These are phyloP conservation scores for Komagataella populi DNA, from an alignment of 805 yeast species.

Conservation along the genomic window DNA sequence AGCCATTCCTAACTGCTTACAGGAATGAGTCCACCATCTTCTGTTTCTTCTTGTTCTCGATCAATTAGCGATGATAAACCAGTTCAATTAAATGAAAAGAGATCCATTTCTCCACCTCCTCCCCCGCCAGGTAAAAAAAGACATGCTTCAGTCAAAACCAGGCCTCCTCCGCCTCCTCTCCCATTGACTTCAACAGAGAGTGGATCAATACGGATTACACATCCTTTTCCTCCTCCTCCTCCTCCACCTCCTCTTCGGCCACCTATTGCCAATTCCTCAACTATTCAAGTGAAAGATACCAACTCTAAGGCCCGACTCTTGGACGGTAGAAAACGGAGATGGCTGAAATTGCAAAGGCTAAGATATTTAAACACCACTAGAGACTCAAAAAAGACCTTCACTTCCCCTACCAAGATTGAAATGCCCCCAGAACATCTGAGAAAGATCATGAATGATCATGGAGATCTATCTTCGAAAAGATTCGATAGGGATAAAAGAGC, in stretches of 20 bases:
- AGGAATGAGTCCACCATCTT: background rate
- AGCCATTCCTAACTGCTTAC: background rate
- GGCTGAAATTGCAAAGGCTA: constrained; percentile 52
- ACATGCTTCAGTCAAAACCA: constrained; percentile 15
- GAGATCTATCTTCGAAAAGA: constrained; percentile 68
- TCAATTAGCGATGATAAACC: background rate
- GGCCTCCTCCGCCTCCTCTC: constrained; percentile 23
- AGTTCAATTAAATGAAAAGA: background rate
- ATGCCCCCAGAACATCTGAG: constrained; percentile 93
- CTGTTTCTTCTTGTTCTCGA: background rate
- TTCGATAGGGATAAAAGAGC: constrained; percentile 78
- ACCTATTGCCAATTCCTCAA: constrained; percentile 12
- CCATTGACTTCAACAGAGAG: constrained; percentile 8
- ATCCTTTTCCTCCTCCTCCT: constrained; percentile 1
- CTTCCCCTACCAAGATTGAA: constrained; percentile 52
- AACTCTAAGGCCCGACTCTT: constrained; percentile 15
- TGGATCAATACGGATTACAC: background rate
- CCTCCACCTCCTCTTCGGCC: constrained; percentile 3
- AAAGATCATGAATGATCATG: constrained; percentile 70
- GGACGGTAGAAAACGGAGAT: constrained; percentile 32
- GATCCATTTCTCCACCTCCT: constrained; percentile 9
- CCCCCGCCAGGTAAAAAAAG: constrained; percentile 12
- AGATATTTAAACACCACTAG: constrained; percentile 27
- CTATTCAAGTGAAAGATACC: constrained; percentile 16
- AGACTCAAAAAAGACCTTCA: constrained; percentile 7